phyloP scores from a whole-genome alignment of 345 rosid species.

The Heritiera fomes region DNA sequence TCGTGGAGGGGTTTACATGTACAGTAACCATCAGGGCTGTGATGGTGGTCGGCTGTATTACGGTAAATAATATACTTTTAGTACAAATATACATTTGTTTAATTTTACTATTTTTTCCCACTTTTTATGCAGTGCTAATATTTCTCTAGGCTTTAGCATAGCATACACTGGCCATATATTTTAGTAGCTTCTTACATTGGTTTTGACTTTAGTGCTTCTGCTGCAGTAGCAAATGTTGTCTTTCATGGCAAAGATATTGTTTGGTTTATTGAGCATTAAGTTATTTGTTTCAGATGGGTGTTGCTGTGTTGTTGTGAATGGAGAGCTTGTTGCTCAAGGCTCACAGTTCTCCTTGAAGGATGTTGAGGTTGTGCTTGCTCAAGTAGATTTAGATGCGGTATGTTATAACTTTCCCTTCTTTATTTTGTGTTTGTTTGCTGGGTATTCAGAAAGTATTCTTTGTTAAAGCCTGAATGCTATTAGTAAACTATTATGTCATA shows the following conservation, averaged over 20 bases:
- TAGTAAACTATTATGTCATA: not conserved
- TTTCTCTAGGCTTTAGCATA: not conserved
- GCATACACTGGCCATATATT: not conserved
- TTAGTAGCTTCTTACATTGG: not conserved
- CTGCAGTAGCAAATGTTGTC: not conserved
- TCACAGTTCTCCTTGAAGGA: constrained; percentile 93
- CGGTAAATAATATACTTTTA: constrained; percentile 43
- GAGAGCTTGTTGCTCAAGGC: constrained; percentile 84
- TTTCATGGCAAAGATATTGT: not conserved
- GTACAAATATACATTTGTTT: not conserved
- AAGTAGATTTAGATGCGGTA: constrained; percentile 95
- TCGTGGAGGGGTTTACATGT: constrained; percentile 95
- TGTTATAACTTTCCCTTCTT: constrained; percentile 19
- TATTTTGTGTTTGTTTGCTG: constrained; percentile 7
- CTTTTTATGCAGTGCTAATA: not conserved
- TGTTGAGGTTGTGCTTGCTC: constrained; percentile 84
- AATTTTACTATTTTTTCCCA: not conserved
- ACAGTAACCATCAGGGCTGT: constrained; percentile 97
- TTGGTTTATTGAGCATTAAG: not conserved
- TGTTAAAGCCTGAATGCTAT: not conserved
- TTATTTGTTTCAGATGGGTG: constrained; percentile 68
- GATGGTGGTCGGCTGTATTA: constrained; percentile 94
- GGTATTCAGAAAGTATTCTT: not conserved
- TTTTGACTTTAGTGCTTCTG: not conserved
- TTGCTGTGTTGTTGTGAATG: constrained; percentile 76